A percentile compares a stretch with the other conserved stretches of the same genome.
Evolutionary conservation across 129 eudicot species (phyloP).

Genomic region (Helianthus tuberosus): DNA sequence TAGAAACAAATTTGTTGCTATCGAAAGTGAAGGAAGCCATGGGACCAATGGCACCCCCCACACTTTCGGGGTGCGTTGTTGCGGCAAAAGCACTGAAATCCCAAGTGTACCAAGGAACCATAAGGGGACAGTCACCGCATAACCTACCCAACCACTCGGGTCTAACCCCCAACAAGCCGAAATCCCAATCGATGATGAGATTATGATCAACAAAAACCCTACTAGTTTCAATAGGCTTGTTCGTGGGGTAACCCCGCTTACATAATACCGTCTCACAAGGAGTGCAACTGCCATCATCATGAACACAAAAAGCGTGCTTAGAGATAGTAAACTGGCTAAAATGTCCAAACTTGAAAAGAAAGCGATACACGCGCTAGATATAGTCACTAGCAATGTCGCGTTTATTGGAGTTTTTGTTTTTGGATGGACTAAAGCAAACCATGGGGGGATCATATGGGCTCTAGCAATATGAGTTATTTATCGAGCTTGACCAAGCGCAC

Average conservation of each 20-base stretch:
- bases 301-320: conserved; percentile 62
- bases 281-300: conserved; percentile 76
- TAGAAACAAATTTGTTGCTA: conserved; percentile 66
- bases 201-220: conserved; percentile 46
- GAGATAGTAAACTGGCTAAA: conserved; percentile 50
- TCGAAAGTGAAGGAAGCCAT: conserved; percentile 74
- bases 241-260: conserved; percentile 50
- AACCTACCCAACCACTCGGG: conserved; percentile 56
- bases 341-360: conserved; percentile 64
- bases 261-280: conserved; percentile 60
- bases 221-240: conserved; percentile 43
- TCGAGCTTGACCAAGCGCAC: conserved; percentile 62
- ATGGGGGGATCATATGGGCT: conserved; percentile 75
- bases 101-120: conserved; percentile 63
- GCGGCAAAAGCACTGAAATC: conserved; percentile 48
- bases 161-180: conserved; percentile 61
- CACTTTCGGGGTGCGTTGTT: conserved; percentile 53
- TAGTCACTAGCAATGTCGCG: conserved; percentile 51
- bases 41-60: conserved; percentile 89
- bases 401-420: conserved; percentile 63
- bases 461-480: conserved; percentile 66
- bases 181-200: conserved; percentile 59
- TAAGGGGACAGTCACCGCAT: conserved; percentile 42
- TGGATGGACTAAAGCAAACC: conserved; percentile 64
- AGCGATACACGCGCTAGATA: conserved; percentile 44